A percentile compares a stretch with the other conserved stretches of the same genome.
Conservation (phyloP, 805 yeast genomes). For the Starmera caribaea region DNA sequence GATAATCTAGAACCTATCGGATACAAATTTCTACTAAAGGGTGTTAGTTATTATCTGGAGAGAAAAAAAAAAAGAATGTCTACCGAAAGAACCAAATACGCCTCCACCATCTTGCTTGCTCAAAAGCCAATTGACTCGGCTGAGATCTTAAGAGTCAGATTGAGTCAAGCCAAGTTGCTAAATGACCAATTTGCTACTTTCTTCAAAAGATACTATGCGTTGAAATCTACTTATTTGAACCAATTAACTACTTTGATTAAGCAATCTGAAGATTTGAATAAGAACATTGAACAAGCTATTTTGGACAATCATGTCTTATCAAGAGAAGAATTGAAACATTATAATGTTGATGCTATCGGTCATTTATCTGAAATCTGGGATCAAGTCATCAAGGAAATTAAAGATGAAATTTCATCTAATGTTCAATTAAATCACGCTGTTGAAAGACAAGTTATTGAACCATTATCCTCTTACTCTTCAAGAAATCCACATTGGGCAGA, state of each 20-base stretch:
- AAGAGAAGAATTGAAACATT: slow-evolving; percentile 37
- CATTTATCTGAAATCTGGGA: slow-evolving; percentile 34
- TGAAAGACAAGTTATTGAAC: slow-evolving; percentile 45
- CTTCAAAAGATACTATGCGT: slow-evolving; percentile 33
- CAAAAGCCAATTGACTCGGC: slow-evolving; percentile 50
- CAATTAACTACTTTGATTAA: slow-evolving; percentile 13
- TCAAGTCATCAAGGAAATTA: slow-evolving; percentile 29
- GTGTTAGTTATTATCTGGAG: too few relatives aligned
- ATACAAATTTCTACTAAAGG: too few relatives aligned
- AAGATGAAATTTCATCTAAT: slow-evolving; percentile 39
- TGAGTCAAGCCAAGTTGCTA: slow-evolving; percentile 41
- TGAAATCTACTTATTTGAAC: slow-evolving; percentile 14
- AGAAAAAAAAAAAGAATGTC: too few relatives aligned
- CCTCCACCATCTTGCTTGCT: slow-evolving; percentile 30
- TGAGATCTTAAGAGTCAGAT: slow-evolving; percentile 48
- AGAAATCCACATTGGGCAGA: slow-evolving; percentile 48
- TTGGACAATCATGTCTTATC: slow-evolving; percentile 30
- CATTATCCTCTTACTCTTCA: slow-evolving; percentile 42
- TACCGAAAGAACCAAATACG: slow-evolving; percentile 25
- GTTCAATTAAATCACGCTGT: slow-evolving; percentile 36
- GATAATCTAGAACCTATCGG: too few relatives aligned
- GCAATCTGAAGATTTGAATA: slow-evolving; percentile 21
- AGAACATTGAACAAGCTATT: slow-evolving; percentile 22
- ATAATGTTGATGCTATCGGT: slow-evolving; percentile 39
- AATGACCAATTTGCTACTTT: slow-evolving; percentile 55